Conservation (phyloP, 1,284 basidiomycete genomes). For the Termitomyces sp. region DNA sequence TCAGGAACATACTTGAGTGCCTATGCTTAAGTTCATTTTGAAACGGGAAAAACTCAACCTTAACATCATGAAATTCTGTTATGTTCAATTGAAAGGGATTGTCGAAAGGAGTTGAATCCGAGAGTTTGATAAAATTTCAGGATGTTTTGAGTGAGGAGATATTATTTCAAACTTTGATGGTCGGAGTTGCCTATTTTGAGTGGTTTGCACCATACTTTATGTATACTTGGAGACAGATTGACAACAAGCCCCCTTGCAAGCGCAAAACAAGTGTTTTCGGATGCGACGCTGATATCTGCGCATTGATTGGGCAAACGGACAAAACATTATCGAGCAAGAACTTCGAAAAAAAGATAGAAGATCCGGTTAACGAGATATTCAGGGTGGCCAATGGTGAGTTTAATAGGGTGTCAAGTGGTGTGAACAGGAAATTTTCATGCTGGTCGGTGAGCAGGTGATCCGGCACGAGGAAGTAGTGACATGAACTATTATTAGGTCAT, state of each 20-base stretch:
- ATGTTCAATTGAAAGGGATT: neutral
- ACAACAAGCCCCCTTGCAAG: neutral
- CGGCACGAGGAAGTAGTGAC: neutral
- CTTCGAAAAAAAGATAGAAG: constrained; percentile 6
- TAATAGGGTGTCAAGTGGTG: neutral
- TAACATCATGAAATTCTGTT: neutral
- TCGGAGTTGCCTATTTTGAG: neutral
- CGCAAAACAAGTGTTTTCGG: neutral
- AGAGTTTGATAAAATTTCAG: neutral
- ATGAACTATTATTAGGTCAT: too few relatives aligned
- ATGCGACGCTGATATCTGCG: neutral
- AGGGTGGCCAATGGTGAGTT: neutral
- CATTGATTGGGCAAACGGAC: neutral
- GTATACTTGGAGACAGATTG: neutral
- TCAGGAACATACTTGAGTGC: constrained; percentile 9
- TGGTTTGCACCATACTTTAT: neutral
- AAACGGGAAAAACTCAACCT: neutral
- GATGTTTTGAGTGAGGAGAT: neutral
- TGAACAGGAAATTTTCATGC: neutral
- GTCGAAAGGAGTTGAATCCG: neutral
- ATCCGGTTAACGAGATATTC: neutral
- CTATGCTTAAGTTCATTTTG: constrained; percentile 1
- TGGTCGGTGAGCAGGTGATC: neutral
- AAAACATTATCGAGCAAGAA: neutral
- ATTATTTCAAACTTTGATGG: neutral